Conservation (phyloP, 1,284 basidiomycete genomes). For the Volvariella surrecta region DNA sequence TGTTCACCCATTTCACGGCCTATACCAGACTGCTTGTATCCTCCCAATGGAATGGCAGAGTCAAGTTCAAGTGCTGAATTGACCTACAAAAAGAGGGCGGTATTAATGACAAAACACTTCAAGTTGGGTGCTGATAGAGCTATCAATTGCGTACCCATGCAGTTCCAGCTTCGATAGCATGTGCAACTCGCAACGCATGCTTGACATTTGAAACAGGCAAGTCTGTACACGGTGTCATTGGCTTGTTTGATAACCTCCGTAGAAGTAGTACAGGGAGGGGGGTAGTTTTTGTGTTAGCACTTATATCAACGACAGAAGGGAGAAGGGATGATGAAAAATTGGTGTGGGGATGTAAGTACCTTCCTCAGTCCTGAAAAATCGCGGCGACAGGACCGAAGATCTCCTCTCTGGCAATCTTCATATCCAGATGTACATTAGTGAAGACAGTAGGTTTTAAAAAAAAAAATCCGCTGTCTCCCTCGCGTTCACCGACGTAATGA, state of each 20-base stretch:
- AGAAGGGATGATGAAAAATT: too few species aligned
- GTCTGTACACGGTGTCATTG: slow-evolving; percentile 83
- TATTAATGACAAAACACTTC: slow-evolving; percentile 1
- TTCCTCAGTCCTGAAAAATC: slow-evolving; percentile 50
- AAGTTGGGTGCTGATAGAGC: neutral
- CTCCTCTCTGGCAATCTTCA: slow-evolving; percentile 83
- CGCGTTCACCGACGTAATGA: slow-evolving; percentile 67
- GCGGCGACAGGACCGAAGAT: slow-evolving; percentile 80
- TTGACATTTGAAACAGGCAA: slow-evolving; percentile 72
- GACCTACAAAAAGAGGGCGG: slow-evolving; percentile 29
- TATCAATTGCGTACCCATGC: slow-evolving; percentile 34
- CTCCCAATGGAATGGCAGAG: neutral
- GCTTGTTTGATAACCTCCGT: slow-evolving; percentile 68
- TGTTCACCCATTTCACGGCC: slow-evolving; percentile 73
- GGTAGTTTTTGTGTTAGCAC: too few species aligned
- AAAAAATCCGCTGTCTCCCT: slow-evolving; percentile 68
- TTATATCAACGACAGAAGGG: too few species aligned
- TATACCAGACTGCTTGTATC: slow-evolving; percentile 68
- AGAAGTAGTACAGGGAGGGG: too few species aligned
- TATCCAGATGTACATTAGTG: slow-evolving; percentile 61
- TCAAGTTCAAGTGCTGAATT: slow-evolving; percentile 38
- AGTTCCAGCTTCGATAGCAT: slow-evolving; percentile 73
- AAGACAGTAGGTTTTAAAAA: slow-evolving; percentile 80
- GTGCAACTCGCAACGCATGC: slow-evolving; percentile 60
- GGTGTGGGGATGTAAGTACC: slow-evolving; percentile 8